Evolutionary conservation across 2,329 filamentous ascomycete species (phyloP), one percentile per base, ranked within the genome.

Genomic region (Elsinoe fawcettii): DNA sequence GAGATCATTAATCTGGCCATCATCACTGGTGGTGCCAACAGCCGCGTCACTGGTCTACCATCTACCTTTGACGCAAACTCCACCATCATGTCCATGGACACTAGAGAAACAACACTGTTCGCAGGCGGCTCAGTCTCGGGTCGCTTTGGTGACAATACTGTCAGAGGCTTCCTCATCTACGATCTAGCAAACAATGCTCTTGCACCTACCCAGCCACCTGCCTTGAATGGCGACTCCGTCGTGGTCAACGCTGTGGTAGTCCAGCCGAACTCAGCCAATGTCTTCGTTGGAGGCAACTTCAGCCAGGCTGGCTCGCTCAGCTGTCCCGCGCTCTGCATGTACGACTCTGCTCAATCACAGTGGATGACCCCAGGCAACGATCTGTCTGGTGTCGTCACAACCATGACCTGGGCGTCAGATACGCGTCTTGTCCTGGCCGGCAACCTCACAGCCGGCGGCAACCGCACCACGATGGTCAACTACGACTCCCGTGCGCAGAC

Each of bases 261-360:
- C 7, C 86, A 85, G 57, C 87, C 88, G 0, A 80, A 80, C 56
- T 84, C 83, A 16, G 77, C 79, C 1, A 83, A 93, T 53, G 78
- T 99, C 11, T 99, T 87, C 66, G 87, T 99, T 30, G 92, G 87
- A 36, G 93, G 93, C 30, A 83, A 81, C 8, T 99, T 97, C 67
- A 77, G 82, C n/a, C 82, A 81, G 30, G 93, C 90, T 16, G 93
- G 93, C 25, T 85, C 86, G 3, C 79, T 97, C 27, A 84, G 82
- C 41, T 99, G 93, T 68, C 84, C 86, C 2, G 85, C 83, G 47
- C 81, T 99, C 22, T 99, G 93, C 72, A 76, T 86, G 59, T 95
- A 88, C 73, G 84, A 87, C 67, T 82, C 84, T 1, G 75, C 81
- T 6, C 78, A 79, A 3, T 80, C 79, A 12, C 86, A 91, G 65